Evolutionary conservation across 148 eudicot genomes (phyloP), one percentile per base, ranked within the genome.

Genomic region (Chenopodium album): DNA sequence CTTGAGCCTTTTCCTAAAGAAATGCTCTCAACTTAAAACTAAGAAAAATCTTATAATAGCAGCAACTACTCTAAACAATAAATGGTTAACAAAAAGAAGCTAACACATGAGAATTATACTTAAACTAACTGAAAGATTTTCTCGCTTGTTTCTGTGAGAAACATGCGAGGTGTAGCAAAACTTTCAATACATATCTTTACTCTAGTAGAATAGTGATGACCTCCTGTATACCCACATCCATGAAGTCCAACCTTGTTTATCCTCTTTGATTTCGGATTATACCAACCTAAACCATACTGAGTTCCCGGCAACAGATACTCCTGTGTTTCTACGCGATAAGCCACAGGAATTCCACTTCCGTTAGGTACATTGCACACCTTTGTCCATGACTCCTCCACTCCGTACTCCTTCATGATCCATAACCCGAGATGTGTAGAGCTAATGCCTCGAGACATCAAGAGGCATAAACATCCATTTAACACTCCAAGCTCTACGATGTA

Each of bases 351-450:
- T 41, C 44, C 44, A 41, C 44, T 41, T 41, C 44, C 44, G 7
- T 41, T 41, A 41, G 81, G 75, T 26, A 79, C 65, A 22, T 52
- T 69, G 60, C 23, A 79, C 82, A 79, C n/a, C 65, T n/a, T 71
- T 32, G 52, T 71, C 76, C 82, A 79, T 13, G 76, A 79, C 6
- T 69, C 66, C 52, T 69, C 70, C 28, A 69, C 81, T 19, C 68
- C 76, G 44, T 79, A 70, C 76, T 69, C 75, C 23, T 79, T 79
- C 81, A 79, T 79, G 4, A 70, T 34, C 81, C 75, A 79, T 70
- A 79, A 69, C 4, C 70, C 81, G 9, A 68, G 74, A 78, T 52
- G 6, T 16, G 23, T 41, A 13, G 31, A 54, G 16, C 31, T 68
- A 22, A 69, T 79, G 32, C 74, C 81, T 50, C 20, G 17, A 41